phyloP scores from a whole-genome alignment of 352 stramenopile species.

The Phytophthora chlamydospora region DNA sequence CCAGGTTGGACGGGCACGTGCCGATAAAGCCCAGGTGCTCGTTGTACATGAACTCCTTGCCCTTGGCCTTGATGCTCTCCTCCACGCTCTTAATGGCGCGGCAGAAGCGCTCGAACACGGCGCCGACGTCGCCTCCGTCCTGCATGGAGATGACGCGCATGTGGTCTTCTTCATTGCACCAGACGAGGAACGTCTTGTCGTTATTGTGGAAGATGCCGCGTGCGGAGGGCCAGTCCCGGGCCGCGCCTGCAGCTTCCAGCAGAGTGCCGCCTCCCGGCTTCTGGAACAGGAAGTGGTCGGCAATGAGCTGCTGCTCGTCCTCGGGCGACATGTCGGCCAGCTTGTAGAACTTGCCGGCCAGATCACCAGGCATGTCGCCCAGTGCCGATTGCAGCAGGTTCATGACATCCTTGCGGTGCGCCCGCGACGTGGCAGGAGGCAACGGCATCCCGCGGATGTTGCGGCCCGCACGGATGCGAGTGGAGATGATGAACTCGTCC shows the following conservation, averaged over 20 bases:
- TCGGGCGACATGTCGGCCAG: constrained; percentile 77
- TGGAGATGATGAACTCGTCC: constrained; percentile 78
- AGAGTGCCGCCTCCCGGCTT: constrained; percentile 91
- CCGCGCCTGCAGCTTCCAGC: constrained; percentile 84
- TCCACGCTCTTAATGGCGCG: constrained; percentile 82
- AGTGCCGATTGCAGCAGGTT: constrained; percentile 82
- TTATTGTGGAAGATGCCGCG: constrained; percentile 95
- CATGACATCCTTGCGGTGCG: constrained; percentile 88
- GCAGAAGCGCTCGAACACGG: constrained; percentile 90
- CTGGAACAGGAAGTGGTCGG: constrained; percentile 90
- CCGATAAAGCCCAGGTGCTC: constrained; percentile 90
- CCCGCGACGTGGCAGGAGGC: constrained; percentile 79
- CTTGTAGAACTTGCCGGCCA: constrained; percentile 83
- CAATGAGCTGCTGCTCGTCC: constrained; percentile 78
- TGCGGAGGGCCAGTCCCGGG: constrained; percentile 92
- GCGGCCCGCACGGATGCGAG: constrained; percentile 82
- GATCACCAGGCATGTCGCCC: constrained; percentile 69
- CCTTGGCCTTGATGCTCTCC: constrained; percentile 75
- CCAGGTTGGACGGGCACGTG: constrained; percentile 89
- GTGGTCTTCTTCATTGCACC: constrained; percentile 92
- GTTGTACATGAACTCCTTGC: constrained; percentile 89
- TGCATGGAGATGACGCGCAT: constrained; percentile 92
- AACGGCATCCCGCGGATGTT: constrained; percentile 86
- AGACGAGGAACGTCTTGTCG: constrained; percentile 90
- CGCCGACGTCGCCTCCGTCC: constrained; percentile 89